phyloP scores from a whole-genome alignment of 805 yeast species.

The Alloascoidea africana region DNA sequence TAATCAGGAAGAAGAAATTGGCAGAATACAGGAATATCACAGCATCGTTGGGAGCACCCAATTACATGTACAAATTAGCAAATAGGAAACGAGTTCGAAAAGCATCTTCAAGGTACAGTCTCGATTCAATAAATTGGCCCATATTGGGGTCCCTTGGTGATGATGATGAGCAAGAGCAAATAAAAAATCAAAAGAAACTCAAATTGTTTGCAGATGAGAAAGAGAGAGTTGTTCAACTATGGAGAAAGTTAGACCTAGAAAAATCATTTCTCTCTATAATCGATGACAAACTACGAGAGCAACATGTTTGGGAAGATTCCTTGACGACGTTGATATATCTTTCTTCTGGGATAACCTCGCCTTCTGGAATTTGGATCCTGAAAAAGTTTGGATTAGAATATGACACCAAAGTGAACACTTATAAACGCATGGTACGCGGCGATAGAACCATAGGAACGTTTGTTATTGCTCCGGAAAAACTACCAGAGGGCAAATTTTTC shows the following conservation, averaged over 20 bases:
- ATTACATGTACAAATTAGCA: background rate
- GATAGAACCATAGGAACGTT: constrained; percentile 20
- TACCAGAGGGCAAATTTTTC: constrained; percentile 28
- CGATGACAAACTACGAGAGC: constrained; percentile 15
- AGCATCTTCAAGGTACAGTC: background rate
- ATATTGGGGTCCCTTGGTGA: no score
- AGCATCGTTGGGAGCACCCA: constrained; percentile 6
- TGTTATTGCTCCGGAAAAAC: constrained; percentile 14
- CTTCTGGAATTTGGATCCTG: constrained; percentile 34
- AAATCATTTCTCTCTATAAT: constrained; percentile 17
- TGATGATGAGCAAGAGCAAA: background rate
- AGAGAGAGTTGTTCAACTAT: constrained; percentile 22
- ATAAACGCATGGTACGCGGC: constrained; percentile 14
- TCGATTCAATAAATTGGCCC: no score
- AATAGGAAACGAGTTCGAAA: background rate
- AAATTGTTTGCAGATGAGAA: constrained; percentile 16
- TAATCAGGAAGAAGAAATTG: background rate
- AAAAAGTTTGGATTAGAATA: constrained; percentile 23
- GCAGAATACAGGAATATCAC: constrained; percentile 6
- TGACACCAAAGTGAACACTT: constrained; percentile 13
- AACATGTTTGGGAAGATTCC: constrained; percentile 12
- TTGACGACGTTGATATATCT: constrained; percentile 26
- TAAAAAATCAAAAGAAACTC: constrained; percentile 4
- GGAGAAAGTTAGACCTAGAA: constrained; percentile 31
- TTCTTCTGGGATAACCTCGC: constrained; percentile 31